These are phyloP conservation scores for Didymosphaeria variabile DNA, from an alignment of 2,329 filamentous ascomycete species.

Conservation along the genomic window DNA sequence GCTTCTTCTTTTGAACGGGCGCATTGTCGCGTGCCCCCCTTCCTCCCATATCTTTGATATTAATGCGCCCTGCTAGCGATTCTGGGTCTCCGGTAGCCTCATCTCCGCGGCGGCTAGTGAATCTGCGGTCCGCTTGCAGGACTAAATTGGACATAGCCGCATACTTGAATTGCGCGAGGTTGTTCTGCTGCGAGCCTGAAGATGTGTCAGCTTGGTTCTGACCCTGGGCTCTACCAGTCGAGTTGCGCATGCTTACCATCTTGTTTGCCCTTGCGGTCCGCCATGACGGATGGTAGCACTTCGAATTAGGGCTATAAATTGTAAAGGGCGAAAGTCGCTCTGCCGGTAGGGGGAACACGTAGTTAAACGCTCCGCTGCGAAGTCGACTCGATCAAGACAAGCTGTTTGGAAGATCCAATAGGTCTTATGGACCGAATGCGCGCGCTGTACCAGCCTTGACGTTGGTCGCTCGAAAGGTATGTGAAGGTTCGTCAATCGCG, in stretches of 20 bases:
- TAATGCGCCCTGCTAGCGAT: constrained; percentile 92
- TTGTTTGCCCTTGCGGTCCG: constrained; percentile 16
- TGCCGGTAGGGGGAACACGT: constrained; percentile 3
- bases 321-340: not conserved
- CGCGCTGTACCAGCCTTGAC: constrained; percentile 3
- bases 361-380: constrained; percentile 15
- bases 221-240: not conserved
- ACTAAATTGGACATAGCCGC: constrained; percentile 99
- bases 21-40: constrained; percentile 80
- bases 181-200: constrained; percentile 46
- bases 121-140: constrained; percentile 97
- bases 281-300: constrained; percentile 17
- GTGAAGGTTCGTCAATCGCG: not conserved
- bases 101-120: constrained; percentile 89
- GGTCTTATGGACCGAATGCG: not conserved
- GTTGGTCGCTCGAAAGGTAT: not conserved
- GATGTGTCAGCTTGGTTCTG: not conserved
- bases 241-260: constrained; percentile 3
- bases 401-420: not conserved
- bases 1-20: constrained; percentile 79
- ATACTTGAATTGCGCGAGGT: constrained; percentile 98
- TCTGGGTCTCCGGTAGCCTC: constrained; percentile 97
- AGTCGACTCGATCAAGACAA: not conserved
- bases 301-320: not conserved
- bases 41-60: constrained; percentile 92